Base-by-base conservation (phyloP, 2,329 filamentous ascomycete genomes). In the Madurella mycetomatis region DNA sequence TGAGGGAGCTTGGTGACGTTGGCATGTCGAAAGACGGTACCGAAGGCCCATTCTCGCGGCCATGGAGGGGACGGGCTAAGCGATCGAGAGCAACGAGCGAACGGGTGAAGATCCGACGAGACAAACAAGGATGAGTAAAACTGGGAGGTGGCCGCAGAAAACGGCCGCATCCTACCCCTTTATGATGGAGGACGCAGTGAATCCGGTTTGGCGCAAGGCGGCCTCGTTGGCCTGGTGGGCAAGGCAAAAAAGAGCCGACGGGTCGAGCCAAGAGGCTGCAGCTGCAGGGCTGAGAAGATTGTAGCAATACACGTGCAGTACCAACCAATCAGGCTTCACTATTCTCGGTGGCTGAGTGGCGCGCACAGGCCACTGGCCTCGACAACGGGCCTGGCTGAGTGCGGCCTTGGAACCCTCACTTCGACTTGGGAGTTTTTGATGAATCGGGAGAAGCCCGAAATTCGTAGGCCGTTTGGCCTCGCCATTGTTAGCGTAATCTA, bases 301-400 rank as follows among this genome's bases (percentile, higher is more conserved):
- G 4, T 11, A 37, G n/a, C n/a, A n/a, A n/a, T n/a, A n/a, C n/a
- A n/a, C n/a, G n/a, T n/a, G n/a, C 34, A 25, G 25, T 31, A 46
- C 47, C 2, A 25, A 31, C 50, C 50, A 56, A 47, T 56, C 31
- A 42, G 4, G 9, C 16, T 4, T 13, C 19, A 19, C 18, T 44
- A 37, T 4, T 12, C 9, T 8, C 30, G 1, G 55, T 52, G 55
- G 55, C 55, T 45, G 42, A 47, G 55, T 31, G 17, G 25, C 2
- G 25, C n/a, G 42, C 49, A 53, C 54, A 32, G 47, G 32, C 54
- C 50, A 53, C 39, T 5, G 31, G 45, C 30, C 55, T 47, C 8
- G 31, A 57, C 13, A 49, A 52, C 12, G 39, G 55, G 55, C 55
- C 55, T 57, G 51, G 51, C 55, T 54, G 48, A 16, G 46, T 46